Conservation (phyloP, 2,329 filamentous ascomycete species). For the Penicillium fuscoglaucum region DNA sequence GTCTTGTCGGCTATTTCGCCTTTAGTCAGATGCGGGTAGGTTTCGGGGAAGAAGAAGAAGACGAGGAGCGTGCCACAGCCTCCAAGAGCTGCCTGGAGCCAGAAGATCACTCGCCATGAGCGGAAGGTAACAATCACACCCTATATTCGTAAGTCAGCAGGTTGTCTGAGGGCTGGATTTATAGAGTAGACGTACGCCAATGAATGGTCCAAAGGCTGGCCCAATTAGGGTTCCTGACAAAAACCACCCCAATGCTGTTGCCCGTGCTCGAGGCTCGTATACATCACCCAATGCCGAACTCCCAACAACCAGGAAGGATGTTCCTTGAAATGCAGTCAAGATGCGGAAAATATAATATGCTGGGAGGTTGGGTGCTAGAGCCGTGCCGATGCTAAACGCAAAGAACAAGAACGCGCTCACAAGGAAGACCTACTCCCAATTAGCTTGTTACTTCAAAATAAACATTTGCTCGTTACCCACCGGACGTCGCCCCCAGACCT, state of each 20-base stretch:
- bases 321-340: conserved; percentile 73
- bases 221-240: conserved; percentile 70
- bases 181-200: conserved; percentile 31
- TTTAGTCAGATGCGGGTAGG: conserved; percentile 65
- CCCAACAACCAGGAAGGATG: conserved; percentile 71
- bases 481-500: conserved; percentile 60
- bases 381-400: conserved; percentile 69
- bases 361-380: conserved; percentile 68
- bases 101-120: conserved; percentile 74
- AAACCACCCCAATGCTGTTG: conserved; percentile 73
- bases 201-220: conserved; percentile 61
- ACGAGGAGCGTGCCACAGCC: conserved; percentile 60
- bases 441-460: not conserved
- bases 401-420: conserved; percentile 65
- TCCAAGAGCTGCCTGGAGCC: conserved; percentile 70
- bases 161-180: not conserved
- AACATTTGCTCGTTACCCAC: conserved; percentile 42
- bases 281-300: conserved; percentile 68
- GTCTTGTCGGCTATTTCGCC: conserved; percentile 61
- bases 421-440: conserved; percentile 53
- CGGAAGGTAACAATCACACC: conserved; percentile 75
- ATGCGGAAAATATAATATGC: conserved; percentile 74
- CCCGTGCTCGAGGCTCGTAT: conserved; percentile 66
- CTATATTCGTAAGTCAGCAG: conserved; percentile 56
- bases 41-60: conserved; percentile 70